Evolutionary conservation across 1,284 basidiomycete genomes (phyloP).

Genomic region (Pisolithus thermaeus): DNA sequence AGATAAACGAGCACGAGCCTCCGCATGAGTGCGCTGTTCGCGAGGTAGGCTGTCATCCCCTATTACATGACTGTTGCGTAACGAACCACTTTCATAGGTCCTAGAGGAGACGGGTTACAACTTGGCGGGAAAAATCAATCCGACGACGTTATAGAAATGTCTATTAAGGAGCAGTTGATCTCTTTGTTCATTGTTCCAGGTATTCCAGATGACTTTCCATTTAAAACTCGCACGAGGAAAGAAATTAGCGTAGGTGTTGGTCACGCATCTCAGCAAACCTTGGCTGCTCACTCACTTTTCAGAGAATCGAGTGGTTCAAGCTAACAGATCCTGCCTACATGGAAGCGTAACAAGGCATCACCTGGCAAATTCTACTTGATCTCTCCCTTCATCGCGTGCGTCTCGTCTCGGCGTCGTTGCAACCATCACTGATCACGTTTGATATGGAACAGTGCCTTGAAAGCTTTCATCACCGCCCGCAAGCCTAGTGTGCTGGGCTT

Average conservation of each 20-base stretch:
- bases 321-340: constrained; percentile 89
- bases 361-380: constrained; percentile 92
- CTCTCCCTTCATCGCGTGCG: constrained; percentile 89
- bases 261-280: not conserved
- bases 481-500: constrained; percentile 38
- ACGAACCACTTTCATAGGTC: constrained; percentile 48
- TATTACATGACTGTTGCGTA: constrained; percentile 3
- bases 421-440: constrained; percentile 7
- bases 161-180: constrained; percentile 86
- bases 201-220: constrained; percentile 85
- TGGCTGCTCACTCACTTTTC: constrained; percentile 13
- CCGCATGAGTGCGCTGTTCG: constrained; percentile 81
- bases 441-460: constrained; percentile 46
- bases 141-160: constrained; percentile 77
- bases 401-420: constrained; percentile 12
- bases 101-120: constrained; percentile 94
- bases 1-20: constrained; percentile 94
- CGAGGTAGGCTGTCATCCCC: constrained; percentile 54
- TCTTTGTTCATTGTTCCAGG: constrained; percentile 90
- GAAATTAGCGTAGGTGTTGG: constrained; percentile 86
- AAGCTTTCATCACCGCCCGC: constrained; percentile 54
- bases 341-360: constrained; percentile 75
- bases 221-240: constrained; percentile 93
- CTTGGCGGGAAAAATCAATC: constrained; percentile 63
- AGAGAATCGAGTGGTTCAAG: constrained; percentile 98